Percentiles rank a stretch among this genome's conserved stretches.
These are phyloP conservation scores for Schoenoplectus tabernaemontani DNA, from an alignment of 202 grass and related monocot genomes.

Conservation along the genomic window DNA sequence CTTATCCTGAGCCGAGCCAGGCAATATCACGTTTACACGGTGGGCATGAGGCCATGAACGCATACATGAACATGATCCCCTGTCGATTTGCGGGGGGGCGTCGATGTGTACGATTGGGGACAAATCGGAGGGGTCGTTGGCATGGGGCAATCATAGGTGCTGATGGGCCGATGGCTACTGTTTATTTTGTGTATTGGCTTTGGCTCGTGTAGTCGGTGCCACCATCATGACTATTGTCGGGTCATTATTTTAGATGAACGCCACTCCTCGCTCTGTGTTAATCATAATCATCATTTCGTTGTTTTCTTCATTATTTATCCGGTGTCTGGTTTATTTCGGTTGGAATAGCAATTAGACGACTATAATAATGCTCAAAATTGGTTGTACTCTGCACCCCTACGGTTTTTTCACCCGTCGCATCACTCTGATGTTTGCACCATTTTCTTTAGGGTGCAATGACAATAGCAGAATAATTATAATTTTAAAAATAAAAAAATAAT, in stretches of 20 bases:
- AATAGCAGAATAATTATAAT: too few relatives aligned
- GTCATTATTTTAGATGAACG: slow-evolving; percentile 10
- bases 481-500: too few relatives aligned
- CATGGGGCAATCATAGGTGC: slow-evolving; percentile 19
- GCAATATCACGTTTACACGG: not conserved
- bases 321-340: too few relatives aligned
- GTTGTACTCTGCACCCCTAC: too few relatives aligned
- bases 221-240: slow-evolving; percentile 10
- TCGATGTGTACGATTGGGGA: slow-evolving; percentile 1
- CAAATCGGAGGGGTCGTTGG: slow-evolving; percentile 6
- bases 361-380: too few relatives aligned
- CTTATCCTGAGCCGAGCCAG: not conserved
- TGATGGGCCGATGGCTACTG: not conserved
- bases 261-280: not conserved
- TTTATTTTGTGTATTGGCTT: not conserved
- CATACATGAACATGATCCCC: not conserved
- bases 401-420: too few relatives aligned
- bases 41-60: not conserved
- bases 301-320: too few relatives aligned
- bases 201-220: not conserved
- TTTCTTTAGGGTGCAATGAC: too few relatives aligned
- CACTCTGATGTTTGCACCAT: too few relatives aligned
- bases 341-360: too few relatives aligned
- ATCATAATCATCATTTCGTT: too few relatives aligned
- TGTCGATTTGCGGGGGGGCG: not conserved